Percentiles rank a stretch among this genome's conserved stretches.
Conservation (phyloP, 208 protist genomes). For the Trichomonas tenax region DNA sequence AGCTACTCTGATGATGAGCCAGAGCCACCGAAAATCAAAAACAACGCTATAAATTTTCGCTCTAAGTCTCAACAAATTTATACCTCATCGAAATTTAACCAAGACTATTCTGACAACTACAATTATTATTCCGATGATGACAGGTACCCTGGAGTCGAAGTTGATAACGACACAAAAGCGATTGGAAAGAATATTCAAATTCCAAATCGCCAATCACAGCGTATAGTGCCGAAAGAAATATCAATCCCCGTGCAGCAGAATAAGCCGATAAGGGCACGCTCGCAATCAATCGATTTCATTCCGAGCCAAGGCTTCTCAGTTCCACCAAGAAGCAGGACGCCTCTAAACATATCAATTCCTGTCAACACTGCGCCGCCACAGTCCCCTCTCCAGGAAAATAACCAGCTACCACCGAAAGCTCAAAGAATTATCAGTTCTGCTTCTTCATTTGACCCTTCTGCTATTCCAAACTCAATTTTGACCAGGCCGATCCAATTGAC, state of each 20-base stretch:
- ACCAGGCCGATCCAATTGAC: neutral
- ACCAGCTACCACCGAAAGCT: neutral
- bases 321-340: neutral
- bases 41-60: neutral
- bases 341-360: neutral
- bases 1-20: neutral
- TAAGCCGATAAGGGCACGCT: neutral
- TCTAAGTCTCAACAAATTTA: neutral
- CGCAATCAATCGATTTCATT: neutral
- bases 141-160: neutral
- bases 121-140: neutral
- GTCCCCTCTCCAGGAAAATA: neutral
- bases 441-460: neutral
- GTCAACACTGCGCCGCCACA: neutral
- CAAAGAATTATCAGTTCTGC: neutral
- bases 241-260: neutral
- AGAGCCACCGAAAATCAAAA: neutral
- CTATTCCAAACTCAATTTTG: neutral
- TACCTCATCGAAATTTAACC: neutral
- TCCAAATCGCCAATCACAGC: neutral
- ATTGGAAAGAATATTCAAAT: neutral
- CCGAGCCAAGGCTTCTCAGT: neutral
- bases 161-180: neutral
- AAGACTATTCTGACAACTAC: neutral
- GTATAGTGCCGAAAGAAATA: neutral